Percentiles rank a stretch among this genome's conserved stretches.
Evolutionary conservation across 805 yeast species (phyloP).

Genomic region (Scheffersomyces amazonensis): DNA sequence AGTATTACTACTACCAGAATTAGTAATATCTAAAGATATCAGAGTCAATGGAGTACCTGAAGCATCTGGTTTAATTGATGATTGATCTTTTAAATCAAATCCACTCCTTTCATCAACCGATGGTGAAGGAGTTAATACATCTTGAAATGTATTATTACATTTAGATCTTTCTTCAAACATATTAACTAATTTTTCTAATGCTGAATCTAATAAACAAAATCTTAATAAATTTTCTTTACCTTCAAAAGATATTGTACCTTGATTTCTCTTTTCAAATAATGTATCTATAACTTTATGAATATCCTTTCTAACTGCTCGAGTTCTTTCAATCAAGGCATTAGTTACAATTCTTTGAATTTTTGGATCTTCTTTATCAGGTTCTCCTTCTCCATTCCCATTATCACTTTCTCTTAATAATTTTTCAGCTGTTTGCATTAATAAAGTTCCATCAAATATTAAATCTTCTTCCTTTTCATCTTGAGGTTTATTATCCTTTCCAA

Average conservation of each 20-base stretch:
- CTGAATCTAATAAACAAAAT: slow-evolving; percentile 52
- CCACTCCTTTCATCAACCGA: slow-evolving; percentile 2
- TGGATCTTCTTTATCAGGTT: slow-evolving; percentile 31
- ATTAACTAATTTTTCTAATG: slow-evolving; percentile 50
- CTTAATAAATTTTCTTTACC: slow-evolving; percentile 54
- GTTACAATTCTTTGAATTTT: slow-evolving; percentile 44
- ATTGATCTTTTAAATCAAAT: neutral
- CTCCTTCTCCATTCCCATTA: slow-evolving; percentile 35
- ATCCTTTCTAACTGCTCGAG: slow-evolving; percentile 47
- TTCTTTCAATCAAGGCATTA: slow-evolving; percentile 50
- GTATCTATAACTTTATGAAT: slow-evolving; percentile 52
- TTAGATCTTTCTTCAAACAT: slow-evolving; percentile 43
- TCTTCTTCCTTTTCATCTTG: slow-evolving; percentile 40
- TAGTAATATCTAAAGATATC: no score
- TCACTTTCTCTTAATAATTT: slow-evolving; percentile 48
- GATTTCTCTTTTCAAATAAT: slow-evolving; percentile 43
- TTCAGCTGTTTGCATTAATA: slow-evolving; percentile 72
- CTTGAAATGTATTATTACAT: slow-evolving; percentile 9
- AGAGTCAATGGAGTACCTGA: neutral
- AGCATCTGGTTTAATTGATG: slow-evolving; percentile 4
- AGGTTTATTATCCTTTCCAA: slow-evolving; percentile 3
- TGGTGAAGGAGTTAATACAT: slow-evolving; percentile 16
- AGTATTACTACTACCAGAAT: neutral
- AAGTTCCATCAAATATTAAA: slow-evolving; percentile 70
- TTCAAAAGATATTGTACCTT: slow-evolving; percentile 47